These are phyloP conservation scores for Pleurotus salmoneostramineus DNA, from an alignment of 768 basidiomycete genomes.

Conservation along the genomic window DNA sequence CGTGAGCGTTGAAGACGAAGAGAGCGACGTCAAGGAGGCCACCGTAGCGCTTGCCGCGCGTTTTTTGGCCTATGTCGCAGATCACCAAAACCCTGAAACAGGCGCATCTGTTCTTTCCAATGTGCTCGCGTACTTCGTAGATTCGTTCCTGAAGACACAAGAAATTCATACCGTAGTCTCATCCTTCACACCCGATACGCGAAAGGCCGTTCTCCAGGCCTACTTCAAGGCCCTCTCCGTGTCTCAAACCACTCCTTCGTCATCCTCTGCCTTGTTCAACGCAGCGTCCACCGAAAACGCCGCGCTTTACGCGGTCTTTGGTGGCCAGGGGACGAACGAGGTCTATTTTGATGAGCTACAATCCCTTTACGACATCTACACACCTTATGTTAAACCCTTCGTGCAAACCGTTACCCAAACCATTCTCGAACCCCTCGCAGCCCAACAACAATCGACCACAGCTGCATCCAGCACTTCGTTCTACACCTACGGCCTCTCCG, in stretches of 20 bases:
- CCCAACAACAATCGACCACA: conserved; percentile 39
- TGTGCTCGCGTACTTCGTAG: conserved; percentile 74
- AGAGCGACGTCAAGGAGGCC: conserved; percentile 50
- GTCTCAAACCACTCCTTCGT: conserved; percentile 51
- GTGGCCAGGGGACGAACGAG: conserved; percentile 97
- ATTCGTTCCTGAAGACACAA: conserved; percentile 61
- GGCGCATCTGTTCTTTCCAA: conserved; percentile 68
- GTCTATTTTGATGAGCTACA: conserved; percentile 97
- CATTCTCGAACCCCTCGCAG: conserved; percentile 69
- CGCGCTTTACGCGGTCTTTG: conserved; percentile 89
- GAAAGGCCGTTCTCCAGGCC: conserved; percentile 71
- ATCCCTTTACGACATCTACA: conserved; percentile 87
- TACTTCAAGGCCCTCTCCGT: conserved; percentile 77
- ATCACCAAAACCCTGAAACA: conserved; percentile 46
- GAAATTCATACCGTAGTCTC: conserved; percentile 85
- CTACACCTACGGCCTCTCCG: conserved; percentile 81
- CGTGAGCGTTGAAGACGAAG: conserved; percentile 46
- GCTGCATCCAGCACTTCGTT: conserved; percentile 41
- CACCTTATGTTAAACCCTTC: conserved; percentile 77
- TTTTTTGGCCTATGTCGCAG: conserved; percentile 77
- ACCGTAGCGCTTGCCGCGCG: conserved; percentile 76
- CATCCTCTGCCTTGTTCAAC: conserved; percentile 65
- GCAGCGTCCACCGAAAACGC: conserved; percentile 60
- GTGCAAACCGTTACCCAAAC: conserved; percentile 57
- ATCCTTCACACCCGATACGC: conserved; percentile 67